Percentiles rank a stretch among this genome's conserved stretches.
Evolutionary conservation across 2,329 filamentous ascomycete species (phyloP).

Genomic region (Colletotrichum sp.): DNA sequence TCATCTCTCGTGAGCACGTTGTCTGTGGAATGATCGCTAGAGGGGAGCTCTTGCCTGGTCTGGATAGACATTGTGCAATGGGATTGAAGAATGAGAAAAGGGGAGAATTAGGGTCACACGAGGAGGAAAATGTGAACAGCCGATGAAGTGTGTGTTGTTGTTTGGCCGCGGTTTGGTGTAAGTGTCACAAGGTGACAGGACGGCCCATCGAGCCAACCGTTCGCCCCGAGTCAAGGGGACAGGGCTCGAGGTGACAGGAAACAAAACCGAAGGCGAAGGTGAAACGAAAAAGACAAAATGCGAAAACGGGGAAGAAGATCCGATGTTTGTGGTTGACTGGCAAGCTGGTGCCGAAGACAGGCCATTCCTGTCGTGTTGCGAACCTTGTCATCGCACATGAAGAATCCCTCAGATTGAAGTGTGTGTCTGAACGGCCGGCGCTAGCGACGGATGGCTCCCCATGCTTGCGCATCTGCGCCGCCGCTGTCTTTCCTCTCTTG

Average conservation of each 20-base stretch:
- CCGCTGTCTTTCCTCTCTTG: background rate
- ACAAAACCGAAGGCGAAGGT: background rate
- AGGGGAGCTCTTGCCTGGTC: background rate
- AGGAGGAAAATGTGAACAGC: background rate
- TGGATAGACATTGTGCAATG: background rate
- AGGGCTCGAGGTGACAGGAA: background rate
- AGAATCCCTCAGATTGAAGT: background rate
- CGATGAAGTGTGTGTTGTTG: background rate
- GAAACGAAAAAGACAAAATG: background rate
- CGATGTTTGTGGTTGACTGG: background rate
- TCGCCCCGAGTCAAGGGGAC: background rate
- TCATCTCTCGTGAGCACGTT: background rate
- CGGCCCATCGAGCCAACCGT: background rate
- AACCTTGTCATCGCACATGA: background rate
- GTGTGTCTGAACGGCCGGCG: background rate
- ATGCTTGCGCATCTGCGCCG: background rate
- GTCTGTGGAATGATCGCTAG: background rate
- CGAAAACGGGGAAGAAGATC: background rate
- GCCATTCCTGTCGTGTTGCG: background rate
- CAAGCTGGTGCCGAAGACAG: background rate
- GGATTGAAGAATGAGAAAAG: background rate
- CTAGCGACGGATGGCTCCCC: background rate
- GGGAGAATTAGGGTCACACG: background rate
- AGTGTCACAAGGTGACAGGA: background rate
- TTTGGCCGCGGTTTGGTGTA: background rate